phyloP scores from a whole-genome alignment of 164 flowering plant genomes.

The Vitis labrusca region DNA sequence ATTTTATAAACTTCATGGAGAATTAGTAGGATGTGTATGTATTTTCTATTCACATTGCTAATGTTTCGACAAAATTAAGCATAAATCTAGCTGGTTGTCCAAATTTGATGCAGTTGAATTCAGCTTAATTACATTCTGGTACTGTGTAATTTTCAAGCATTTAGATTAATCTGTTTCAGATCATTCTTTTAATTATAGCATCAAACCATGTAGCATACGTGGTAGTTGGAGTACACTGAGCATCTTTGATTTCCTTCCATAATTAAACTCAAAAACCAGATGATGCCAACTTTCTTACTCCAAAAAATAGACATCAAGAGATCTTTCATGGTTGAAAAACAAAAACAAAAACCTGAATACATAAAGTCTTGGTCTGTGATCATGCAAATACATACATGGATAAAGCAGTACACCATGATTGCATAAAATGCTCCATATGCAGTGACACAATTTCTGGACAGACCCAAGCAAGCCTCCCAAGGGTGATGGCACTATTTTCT shows the following conservation, averaged over 20 bases:
- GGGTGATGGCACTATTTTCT: slow-evolving; percentile 96
- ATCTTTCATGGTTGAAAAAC: too few species aligned
- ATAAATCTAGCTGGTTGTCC: neutral
- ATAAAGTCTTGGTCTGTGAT: too few species aligned
- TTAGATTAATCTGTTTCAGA: neutral
- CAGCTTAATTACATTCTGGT: neutral
- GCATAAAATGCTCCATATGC: slow-evolving; percentile 98
- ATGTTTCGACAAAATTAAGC: neutral
- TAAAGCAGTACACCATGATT: slow-evolving; percentile 87
- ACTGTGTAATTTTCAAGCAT: neutral
- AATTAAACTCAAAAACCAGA: neutral
- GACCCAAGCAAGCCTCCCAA: slow-evolving; percentile 95
- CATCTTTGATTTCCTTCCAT: neutral
- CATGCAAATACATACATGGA: slow-evolving; percentile 55
- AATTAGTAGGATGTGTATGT: too few species aligned
- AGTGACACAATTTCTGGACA: slow-evolving; percentile 93
- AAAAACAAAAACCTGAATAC: too few species aligned
- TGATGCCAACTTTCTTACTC: too few species aligned
- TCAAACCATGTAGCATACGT: neutral
- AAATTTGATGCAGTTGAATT: neutral
- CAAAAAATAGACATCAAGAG: too few species aligned
- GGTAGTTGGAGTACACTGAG: neutral
- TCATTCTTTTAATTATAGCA: neutral
- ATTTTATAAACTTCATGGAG: too few species aligned
- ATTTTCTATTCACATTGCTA: too few species aligned